Conservation (phyloP, 768 basidiomycete genomes). For the Phaeolepiota aurea region DNA sequence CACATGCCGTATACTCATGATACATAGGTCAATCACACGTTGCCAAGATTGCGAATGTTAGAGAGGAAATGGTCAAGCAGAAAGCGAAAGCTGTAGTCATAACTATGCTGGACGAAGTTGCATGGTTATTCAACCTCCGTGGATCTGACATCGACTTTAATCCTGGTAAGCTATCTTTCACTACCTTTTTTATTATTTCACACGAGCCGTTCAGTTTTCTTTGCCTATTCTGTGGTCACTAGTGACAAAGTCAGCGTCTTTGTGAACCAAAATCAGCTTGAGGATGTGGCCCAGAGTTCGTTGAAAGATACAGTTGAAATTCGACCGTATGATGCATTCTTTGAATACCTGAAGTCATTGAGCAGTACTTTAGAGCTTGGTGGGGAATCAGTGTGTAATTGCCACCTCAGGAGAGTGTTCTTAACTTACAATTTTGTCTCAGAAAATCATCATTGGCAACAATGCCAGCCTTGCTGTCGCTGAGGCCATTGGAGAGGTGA, state of each 20-base stretch:
- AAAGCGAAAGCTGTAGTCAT: constrained; percentile 70
- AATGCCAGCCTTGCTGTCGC: constrained; percentile 79
- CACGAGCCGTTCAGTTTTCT: constrained; percentile 56
- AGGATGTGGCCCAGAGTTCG: constrained; percentile 29
- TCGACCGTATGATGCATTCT: constrained; percentile 61
- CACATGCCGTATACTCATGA: background rate
- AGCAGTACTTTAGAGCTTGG: constrained; percentile 21
- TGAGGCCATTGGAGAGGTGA: constrained; percentile 65
- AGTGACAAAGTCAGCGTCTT: constrained; percentile 56
- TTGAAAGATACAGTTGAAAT: constrained; percentile 60
- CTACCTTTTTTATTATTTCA: background rate
- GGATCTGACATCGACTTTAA: constrained; percentile 91
- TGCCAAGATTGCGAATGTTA: constrained; percentile 60
- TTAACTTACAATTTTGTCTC: constrained; percentile 1
- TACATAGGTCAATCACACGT: constrained; percentile 45
- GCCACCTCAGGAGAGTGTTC: background rate
- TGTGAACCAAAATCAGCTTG: constrained; percentile 47
- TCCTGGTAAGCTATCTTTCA: constrained; percentile 24
- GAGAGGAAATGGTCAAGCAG: constrained; percentile 57
- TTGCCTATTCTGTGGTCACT: constrained; percentile 81
- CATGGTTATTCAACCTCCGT: constrained; percentile 90
- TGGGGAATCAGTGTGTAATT: constrained; percentile 20
- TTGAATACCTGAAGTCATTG: constrained; percentile 51
- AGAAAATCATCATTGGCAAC: constrained; percentile 72
- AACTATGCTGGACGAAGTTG: constrained; percentile 89